Base-by-base conservation (phyloP, 1,139 yeast genomes). In the Kodamaea fungicola region DNA sequence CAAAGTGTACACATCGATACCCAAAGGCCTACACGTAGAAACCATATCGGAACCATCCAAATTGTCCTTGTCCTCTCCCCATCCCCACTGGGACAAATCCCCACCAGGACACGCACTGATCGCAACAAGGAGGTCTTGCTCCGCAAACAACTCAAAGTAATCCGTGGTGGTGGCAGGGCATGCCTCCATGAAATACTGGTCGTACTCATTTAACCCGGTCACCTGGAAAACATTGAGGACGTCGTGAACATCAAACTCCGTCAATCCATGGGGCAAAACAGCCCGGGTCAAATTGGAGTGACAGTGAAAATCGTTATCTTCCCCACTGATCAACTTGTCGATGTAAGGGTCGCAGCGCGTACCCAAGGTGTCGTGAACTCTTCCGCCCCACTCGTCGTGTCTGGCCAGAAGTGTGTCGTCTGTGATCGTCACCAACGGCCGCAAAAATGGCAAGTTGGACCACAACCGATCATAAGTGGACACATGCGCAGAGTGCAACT, bases 31-130 rank as follows among this genome's bases (percentile, higher is more conserved):
- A 51, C 87, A 80, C 50, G 81, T 75, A 39, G 74, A 77, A 13
- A 70, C 63, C 83, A 79, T 78, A 41, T 74, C 77, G 43, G 56
- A 67, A n/a, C 61, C 64, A n/a, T 57, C 61, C 25, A 62, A 65
- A 31, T 67, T 68, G 16, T 68, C 74, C 39, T 65, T 64, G 30
- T 57, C 57, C 54, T 74, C 83, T 34, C 85, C 85, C 86, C 86
- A 80, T 30, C 79, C 84, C 86, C 86, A 80, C 42, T 70, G 67
- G 12, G 83, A 76, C 40, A 80, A 62, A 52, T 80, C 86, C 10
- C 87, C 87, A 30, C 86, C 87, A 2, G 86, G 86, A 53, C 86
- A 80, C 4, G 85, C 82, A 41, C 80, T 73, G 35, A 80, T 69
- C 5, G 86, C 87, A 42, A 81, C 78, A 38, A 80, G 59, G 37